Conservation (phyloP, 306 rosid species). For the Trifolium pratense region DNA sequence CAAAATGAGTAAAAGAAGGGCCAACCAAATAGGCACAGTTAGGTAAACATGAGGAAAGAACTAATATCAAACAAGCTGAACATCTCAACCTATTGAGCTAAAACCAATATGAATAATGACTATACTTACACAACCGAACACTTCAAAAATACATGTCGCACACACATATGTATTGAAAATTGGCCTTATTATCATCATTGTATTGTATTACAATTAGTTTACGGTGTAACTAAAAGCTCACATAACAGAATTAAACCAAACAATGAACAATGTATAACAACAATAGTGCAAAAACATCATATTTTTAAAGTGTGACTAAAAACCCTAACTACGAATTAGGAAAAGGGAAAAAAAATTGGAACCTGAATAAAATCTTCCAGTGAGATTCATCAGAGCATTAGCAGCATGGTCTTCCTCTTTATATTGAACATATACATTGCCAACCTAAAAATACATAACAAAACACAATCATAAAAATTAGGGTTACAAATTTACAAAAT, state of each 20-base stretch:
- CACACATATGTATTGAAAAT: not conserved
- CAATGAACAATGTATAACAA: no score
- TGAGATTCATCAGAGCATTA: conserved; percentile 83
- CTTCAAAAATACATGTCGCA: not conserved
- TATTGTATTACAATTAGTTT: not conserved
- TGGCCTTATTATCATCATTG: not conserved
- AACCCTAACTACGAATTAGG: not conserved
- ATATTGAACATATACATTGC: conserved; percentile 84
- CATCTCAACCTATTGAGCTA: conserved; percentile 44
- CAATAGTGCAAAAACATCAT: not conserved
- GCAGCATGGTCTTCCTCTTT: conserved; percentile 98
- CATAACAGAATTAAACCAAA: not conserved
- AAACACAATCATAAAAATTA: not conserved
- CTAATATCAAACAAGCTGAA: conserved; percentile 33
- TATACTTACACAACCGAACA: not conserved
- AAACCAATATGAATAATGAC: conserved; percentile 40
- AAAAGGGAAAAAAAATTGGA: not conserved
- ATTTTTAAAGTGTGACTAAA: not conserved
- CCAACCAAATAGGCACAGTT: conserved; percentile 34
- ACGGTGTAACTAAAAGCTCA: not conserved
- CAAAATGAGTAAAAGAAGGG: conserved; percentile 40
- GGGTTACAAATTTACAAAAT: not conserved
- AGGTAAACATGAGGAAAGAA: conserved; percentile 29
- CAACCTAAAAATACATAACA: conserved; percentile 61
- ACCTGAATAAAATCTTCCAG: conserved; percentile 96